Percentiles rank a stretch among this genome's conserved stretches.
These are phyloP conservation scores for Pleurotus giganteus DNA, from an alignment of 768 basidiomycete genomes.

Conservation along the genomic window DNA sequence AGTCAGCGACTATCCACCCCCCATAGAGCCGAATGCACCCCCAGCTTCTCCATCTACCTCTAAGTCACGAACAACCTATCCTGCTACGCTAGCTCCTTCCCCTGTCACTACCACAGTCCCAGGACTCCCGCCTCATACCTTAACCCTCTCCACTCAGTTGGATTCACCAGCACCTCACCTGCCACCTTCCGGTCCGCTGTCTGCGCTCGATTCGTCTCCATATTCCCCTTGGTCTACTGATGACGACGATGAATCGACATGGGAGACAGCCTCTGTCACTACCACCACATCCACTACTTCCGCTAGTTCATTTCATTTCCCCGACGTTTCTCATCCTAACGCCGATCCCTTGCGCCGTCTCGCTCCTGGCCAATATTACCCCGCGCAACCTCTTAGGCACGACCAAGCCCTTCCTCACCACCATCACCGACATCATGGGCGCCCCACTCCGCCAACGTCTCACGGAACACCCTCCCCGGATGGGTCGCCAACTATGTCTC, in stretches of 20 bases:
- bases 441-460: constrained; percentile 11
- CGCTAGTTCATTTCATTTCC: constrained; percentile 32
- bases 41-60: constrained; percentile 16
- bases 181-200: constrained; percentile 21
- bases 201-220: constrained; percentile 31
- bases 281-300: constrained; percentile 63
- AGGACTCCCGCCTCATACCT: constrained; percentile 13
- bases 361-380: not conserved
- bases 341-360: constrained; percentile 9
- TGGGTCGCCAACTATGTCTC: not conserved
- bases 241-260: constrained; percentile 71
- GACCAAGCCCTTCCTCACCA: not conserved
- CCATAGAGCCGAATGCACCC: constrained; percentile 16
- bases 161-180: constrained; percentile 2
- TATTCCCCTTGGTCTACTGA: constrained; percentile 57
- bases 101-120: constrained; percentile 20
- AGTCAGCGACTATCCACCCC: constrained; percentile 10
- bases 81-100: constrained; percentile 35
- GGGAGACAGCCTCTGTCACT: constrained; percentile 68
- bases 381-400: not conserved
- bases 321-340: constrained; percentile 17
- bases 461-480: constrained; percentile 8
- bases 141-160: constrained; percentile 13
- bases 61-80: constrained; percentile 27
- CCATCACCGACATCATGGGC: constrained; percentile 15